Conservation (phyloP, 305 asterid genomes). For the Plantago lanceolata region DNA sequence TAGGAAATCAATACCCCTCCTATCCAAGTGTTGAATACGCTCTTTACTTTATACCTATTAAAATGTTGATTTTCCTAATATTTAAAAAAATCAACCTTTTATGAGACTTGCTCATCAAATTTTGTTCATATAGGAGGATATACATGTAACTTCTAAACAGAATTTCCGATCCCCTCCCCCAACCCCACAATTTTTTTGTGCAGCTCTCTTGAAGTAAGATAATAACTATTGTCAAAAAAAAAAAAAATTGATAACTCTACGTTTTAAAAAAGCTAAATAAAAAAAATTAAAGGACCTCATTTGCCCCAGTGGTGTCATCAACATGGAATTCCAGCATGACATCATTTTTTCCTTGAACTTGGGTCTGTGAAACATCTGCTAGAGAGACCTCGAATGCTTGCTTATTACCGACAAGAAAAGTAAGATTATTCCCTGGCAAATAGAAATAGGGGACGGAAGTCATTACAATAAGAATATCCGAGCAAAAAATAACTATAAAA, state of each 20-base stretch:
- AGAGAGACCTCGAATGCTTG: conserved; percentile 93
- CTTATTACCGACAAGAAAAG: conserved; percentile 77
- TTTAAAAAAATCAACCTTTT: too few species aligned
- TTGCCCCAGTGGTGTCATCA: conserved; percentile 95
- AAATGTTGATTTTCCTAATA: too few species aligned
- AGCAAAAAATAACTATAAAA: neutral
- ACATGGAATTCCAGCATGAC: conserved; percentile 93
- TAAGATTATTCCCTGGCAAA: conserved; percentile 65
- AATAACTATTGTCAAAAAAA: neutral
- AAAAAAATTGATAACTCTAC: neutral
- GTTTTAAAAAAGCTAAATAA: neutral
- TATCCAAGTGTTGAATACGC: too few species aligned
- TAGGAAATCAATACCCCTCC: too few species aligned
- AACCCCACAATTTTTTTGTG: too few species aligned
- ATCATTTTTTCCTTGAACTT: conserved; percentile 96
- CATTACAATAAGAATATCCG: conserved; percentile 16
- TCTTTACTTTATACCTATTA: too few species aligned
- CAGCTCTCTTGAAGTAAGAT: neutral
- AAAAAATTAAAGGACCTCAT: conserved; percentile 48
- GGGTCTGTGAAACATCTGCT: conserved; percentile 97
- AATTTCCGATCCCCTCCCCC: neutral
- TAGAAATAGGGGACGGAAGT: conserved; percentile 24
- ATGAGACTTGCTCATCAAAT: too few species aligned
- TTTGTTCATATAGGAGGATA: neutral
- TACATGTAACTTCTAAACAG: neutral